Base-by-base conservation (phyloP, 306 rosid genomes). In the Abrus precatorius region DNA sequence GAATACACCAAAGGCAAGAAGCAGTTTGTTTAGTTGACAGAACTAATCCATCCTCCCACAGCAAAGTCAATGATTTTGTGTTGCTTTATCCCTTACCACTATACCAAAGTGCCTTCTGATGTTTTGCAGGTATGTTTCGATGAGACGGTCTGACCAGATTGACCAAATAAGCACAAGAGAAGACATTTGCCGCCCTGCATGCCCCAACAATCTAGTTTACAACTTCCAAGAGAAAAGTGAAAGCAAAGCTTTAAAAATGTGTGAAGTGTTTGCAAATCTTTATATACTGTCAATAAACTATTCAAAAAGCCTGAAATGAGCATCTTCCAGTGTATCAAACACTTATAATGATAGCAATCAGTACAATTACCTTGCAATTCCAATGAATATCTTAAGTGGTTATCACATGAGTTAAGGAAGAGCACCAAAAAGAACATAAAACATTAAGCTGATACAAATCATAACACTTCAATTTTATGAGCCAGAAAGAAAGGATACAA, bases 71-170 rank as follows among this genome's bases (percentile, higher is more conserved):
- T 13, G 59, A 59, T 71, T 71, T 56, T 67, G 75, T 47, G 60
- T 33, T 53, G 73, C 61, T 54, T 5, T 30, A 40, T 59, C 80
- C 57, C 97, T 76, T 88, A 95, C 99, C 99, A 85, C 97, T 92
- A 43, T 95, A 95, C 98, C 98, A 95, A 84, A 95, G 97, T 62
- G 99, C 99, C 81, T 90, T 90, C 81, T 91, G 98, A 86, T 95
- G 91, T 65, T 89, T 93, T 82, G 74, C 54, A 74, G 97, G 98
- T 86, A 95, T 93, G 87, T 89, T 79, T 80, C 92, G 88, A 84
- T 88, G 88, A 43, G 89, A 77, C 67, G 98, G 99, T 79, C 99
- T 91, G 61, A 77, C 92, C 85, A 95, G 80, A 84, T 95, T 95
- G 87, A 95, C 94, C 86, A 95, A 74, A 85, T 95, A 93, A 64